These are phyloP conservation scores for Tagetes patula DNA, from an alignment of 129 eudicot genomes.

Conservation along the genomic window DNA sequence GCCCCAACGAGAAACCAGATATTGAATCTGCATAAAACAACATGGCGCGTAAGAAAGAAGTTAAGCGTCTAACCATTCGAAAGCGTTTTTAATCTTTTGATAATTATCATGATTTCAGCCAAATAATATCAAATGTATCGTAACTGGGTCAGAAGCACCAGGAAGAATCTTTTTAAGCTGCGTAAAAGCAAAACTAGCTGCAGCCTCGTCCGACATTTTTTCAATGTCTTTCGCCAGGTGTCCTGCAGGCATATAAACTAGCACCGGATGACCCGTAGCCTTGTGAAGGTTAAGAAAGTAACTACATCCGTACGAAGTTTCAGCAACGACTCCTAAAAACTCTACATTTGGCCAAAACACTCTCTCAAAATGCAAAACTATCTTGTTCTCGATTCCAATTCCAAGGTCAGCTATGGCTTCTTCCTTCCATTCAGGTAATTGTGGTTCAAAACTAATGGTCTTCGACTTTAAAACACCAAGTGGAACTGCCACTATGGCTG, in stretches of 20 bases:
- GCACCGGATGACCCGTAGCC: constrained; percentile 92
- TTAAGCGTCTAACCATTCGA: not conserved
- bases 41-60: not conserved
- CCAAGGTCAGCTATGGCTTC: constrained; percentile 87
- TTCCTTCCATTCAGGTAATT: constrained; percentile 89
- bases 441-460: constrained; percentile 73
- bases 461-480: constrained; percentile 90
- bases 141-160: constrained; percentile 80
- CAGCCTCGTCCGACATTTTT: constrained; percentile 87
- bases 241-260: constrained; percentile 98
- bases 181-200: constrained; percentile 75
- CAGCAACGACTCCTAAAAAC: constrained; percentile 95
- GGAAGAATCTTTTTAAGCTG: constrained; percentile 85
- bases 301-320: constrained; percentile 80
- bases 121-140: not conserved
- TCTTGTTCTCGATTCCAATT: constrained; percentile 91
- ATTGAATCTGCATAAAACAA: constrained; percentile 63
- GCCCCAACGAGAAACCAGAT: constrained; percentile 92
- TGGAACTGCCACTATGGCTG: constrained; percentile 79
- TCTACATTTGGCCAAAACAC: constrained; percentile 99
- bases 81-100: not conserved
- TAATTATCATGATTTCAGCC: no score
- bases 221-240: constrained; percentile 81
- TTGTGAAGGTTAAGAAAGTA: constrained; percentile 95
- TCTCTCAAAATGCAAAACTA: constrained; percentile 69